These are phyloP conservation scores for Ceratonia siliqua DNA, from an alignment of 306 rosid genomes.

Conservation along the genomic window DNA sequence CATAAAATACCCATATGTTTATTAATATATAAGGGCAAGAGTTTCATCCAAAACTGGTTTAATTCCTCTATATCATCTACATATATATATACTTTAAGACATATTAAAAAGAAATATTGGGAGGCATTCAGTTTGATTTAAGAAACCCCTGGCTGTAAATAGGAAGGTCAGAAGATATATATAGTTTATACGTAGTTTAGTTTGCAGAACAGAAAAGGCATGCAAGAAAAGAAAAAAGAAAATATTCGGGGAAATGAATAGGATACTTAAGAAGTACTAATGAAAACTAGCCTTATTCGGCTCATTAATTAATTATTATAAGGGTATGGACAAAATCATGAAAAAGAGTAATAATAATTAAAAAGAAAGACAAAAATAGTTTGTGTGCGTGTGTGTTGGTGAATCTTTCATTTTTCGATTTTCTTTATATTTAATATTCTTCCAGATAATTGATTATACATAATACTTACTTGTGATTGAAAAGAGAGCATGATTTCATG, in stretches of 20 bases:
- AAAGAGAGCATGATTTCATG: neutral
- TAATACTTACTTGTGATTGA: neutral
- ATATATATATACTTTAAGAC: too few species aligned
- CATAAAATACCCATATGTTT: too few species aligned
- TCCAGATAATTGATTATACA: neutral
- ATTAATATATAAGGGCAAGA: constrained; percentile 13
- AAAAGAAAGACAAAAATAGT: neutral
- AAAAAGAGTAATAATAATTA: neutral
- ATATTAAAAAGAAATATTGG: too few species aligned
- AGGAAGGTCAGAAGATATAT: too few species aligned
- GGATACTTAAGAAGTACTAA: neutral
- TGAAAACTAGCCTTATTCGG: constrained; percentile 18
- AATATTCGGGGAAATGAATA: too few species aligned
- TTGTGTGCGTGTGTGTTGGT: constrained; percentile 35
- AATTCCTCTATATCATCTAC: too few species aligned
- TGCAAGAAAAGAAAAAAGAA: too few species aligned
- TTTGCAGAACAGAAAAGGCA: too few species aligned
- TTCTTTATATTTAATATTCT: constrained; percentile 12
- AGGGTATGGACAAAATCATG: constrained; percentile 22
- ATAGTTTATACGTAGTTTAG: too few species aligned
- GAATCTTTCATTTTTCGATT: constrained; percentile 14
- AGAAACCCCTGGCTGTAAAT: too few species aligned
- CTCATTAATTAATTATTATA: too few species aligned
- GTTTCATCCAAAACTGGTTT: constrained; percentile 7
- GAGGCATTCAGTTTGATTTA: too few species aligned